These are phyloP conservation scores for Penicillium arizonense DNA, from an alignment of 495 filamentous ascomycete species.

Conservation along the genomic window DNA sequence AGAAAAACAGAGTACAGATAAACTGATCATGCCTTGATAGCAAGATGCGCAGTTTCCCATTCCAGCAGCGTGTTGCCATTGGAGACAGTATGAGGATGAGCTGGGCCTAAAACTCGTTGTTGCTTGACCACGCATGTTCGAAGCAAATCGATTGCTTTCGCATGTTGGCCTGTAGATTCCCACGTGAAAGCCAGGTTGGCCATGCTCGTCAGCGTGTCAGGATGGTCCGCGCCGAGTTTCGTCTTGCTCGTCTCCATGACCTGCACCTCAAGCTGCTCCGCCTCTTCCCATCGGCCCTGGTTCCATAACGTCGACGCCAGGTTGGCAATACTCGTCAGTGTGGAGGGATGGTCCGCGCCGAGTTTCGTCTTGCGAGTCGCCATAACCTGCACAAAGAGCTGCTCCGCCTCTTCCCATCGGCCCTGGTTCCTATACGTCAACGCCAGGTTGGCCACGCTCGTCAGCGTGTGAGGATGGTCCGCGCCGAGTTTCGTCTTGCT, in stretches of 20 bases:
- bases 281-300: neutral
- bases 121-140: no score
- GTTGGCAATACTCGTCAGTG: neutral
- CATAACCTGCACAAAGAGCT: no score
- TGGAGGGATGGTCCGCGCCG: neutral
- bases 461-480: neutral
- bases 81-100: no score
- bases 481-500: neutral
- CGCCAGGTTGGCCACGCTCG: neutral
- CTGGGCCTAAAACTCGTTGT: no score
- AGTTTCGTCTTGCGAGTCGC: neutral
- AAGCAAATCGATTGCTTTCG: no score
- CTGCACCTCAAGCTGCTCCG: neutral
- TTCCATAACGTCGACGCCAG: neutral
- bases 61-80: no score
- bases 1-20: no score
- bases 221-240: no score
- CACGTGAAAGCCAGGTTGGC: neutral
- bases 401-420: slow-evolving; percentile 26
- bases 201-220: neutral
- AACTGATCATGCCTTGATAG: no score
- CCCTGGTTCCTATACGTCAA: no score
- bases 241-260: neutral
- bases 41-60: no score
- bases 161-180: no score